Conservation (phyloP, 306 rosid species). For the Oemleria cerasiformis region DNA sequence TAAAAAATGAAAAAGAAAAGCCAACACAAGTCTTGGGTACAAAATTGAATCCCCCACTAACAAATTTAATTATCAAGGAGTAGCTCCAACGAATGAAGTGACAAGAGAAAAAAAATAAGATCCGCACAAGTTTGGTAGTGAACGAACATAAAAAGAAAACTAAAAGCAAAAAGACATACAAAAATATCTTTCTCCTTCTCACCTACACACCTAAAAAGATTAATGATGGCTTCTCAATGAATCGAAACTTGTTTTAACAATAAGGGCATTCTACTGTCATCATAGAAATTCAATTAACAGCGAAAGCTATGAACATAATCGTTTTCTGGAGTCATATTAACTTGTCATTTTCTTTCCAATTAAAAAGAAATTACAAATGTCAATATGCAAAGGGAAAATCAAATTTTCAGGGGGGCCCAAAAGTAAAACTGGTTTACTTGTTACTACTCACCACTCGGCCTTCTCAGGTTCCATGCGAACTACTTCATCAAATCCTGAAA, state of each 20-base stretch:
- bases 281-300: background rate
- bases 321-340: background rate
- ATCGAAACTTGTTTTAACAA: background rate
- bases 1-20: too few relatives aligned
- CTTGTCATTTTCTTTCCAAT: background rate
- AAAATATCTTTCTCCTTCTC: background rate
- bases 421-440: background rate
- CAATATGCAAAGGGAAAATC: background rate
- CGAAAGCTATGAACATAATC: background rate
- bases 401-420: background rate
- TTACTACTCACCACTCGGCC: slow-evolving; percentile 74
- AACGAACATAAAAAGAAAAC: background rate
- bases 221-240: background rate
- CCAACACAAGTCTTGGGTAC: background rate
- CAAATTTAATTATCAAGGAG: background rate
- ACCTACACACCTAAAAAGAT: background rate
- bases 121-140: background rate
- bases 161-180: background rate
- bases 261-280: background rate
- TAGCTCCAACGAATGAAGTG: background rate
- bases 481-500: slow-evolving; percentile 84
- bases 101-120: too few relatives aligned
- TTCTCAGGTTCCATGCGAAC: slow-evolving; percentile 88
- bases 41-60: background rate
- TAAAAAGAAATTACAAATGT: background rate